Base-by-base conservation (phyloP, 176 grass and related monocot species). In the Tillandsia fasciculata region DNA sequence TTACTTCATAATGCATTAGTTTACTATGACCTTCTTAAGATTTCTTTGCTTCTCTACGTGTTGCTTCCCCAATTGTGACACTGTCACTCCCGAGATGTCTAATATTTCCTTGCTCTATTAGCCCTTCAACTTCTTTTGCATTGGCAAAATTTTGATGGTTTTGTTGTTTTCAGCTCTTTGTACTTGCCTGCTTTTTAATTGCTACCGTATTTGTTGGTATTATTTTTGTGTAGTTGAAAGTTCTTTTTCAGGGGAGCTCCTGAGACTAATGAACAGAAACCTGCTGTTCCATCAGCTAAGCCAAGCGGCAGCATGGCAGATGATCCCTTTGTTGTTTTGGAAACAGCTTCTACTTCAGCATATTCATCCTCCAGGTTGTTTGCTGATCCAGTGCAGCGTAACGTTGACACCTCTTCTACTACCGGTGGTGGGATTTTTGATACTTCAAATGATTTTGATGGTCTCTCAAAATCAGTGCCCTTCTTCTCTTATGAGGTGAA, bases 321-420 rank as follows among this genome's bases (percentile, higher is more conserved):
- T 75, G 85, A 87, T 48, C 88, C 92, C 63, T 91, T 96, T 69
- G 68, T 79, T 84, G 81, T 91, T 73, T 69, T 91, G 64, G 80
- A 88, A 86, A 86, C 80, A 74, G 53, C 68, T 28, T 83, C 87
- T 29, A 84, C 65, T 24, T 87, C 87, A n/a, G 12, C 79, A 53
- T 79, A 80, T 72, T 64, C 79, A 68, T 78, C 84, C 24, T 61
- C 88, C 27, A 77, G 77, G 3, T 49, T 88, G 72, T 99, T 87
- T 20, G 13, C 66, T 67, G 82, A 90, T 64, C 82, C 87, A 26
- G 78, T 99, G 82, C 77, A 88, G 68, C 61, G 82, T 77, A 83
- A 78, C 70, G 70, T 69, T 56, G 71, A 78, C 80, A 64, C 23
- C 72, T 73, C 52, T 81, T 69, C 82, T 71, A 49, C 52, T 79